These are phyloP conservation scores for Colletotrichum sp. DNA, from an alignment of 2,329 filamentous ascomycete genomes.

Conservation along the genomic window DNA sequence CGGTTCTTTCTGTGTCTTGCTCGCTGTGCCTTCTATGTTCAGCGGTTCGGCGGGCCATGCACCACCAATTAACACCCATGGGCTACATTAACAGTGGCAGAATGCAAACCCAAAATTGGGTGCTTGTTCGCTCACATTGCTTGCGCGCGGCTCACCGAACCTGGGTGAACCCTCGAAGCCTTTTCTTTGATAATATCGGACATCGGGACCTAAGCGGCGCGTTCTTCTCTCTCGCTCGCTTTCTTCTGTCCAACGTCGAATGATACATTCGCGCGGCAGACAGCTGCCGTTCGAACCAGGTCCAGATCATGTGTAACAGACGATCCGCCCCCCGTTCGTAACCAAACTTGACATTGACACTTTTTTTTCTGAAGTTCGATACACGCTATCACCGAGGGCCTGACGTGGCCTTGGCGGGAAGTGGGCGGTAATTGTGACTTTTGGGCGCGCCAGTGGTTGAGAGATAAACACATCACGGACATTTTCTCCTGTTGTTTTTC, in stretches of 20 bases:
- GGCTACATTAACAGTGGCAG: neutral
- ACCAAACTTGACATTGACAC: neutral
- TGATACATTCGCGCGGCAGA: neutral
- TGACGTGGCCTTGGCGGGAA: slow-evolving; percentile 5
- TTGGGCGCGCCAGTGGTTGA: neutral
- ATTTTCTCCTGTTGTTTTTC: neutral
- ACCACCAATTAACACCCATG: neutral
- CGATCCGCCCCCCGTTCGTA: neutral
- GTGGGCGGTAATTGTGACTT: neutral
- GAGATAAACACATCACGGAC: slow-evolving; percentile 7
- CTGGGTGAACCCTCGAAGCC: neutral
- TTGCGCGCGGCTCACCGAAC: neutral
- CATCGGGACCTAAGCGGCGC: neutral
- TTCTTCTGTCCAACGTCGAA: neutral
- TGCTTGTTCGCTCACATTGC: neutral
- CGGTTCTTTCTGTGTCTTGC: neutral
- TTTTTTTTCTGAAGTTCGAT: neutral
- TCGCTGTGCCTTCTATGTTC: slow-evolving; percentile 1
- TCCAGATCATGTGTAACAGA: neutral
- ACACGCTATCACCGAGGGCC: neutral
- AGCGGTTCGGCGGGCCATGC: neutral
- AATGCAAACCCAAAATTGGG: neutral
- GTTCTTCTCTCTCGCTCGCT: neutral
- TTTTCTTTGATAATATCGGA: neutral
- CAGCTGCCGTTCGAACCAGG: neutral